A percentile compares a stretch with the other conserved stretches of the same genome.
Evolutionary conservation across 2,329 filamentous ascomycete species (phyloP).

Genomic region (Podosphaera xanthii): DNA sequence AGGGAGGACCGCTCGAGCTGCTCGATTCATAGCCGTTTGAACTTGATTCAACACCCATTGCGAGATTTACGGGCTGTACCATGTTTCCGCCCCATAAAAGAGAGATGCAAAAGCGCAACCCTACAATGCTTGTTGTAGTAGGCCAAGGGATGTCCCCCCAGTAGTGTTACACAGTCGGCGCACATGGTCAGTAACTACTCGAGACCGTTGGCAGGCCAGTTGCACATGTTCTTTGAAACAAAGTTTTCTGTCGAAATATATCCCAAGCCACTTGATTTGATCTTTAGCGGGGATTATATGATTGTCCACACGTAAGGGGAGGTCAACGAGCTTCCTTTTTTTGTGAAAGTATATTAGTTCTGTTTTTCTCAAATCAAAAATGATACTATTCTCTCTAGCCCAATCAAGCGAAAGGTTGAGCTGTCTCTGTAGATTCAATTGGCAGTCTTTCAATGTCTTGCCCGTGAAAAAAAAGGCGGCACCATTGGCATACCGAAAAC

Average conservation of each 20-base stretch:
- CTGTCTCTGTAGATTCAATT: not conserved
- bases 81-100: not conserved
- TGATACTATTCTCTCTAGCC: not conserved
- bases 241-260: not conserved
- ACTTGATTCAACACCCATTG: too few relatives aligned
- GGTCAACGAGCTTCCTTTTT: not conserved
- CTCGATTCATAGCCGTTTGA: not conserved
- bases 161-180: not conserved
- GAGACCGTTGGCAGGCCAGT: not conserved
- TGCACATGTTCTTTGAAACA: not conserved
- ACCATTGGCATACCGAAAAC: too few relatives aligned
- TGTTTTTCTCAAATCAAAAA: not conserved
- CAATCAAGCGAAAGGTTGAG: not conserved
- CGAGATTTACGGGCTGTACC: too few relatives aligned
- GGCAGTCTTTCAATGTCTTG: too few relatives aligned
- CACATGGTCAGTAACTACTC: not conserved
- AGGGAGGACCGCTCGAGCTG: not conserved
- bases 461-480: too few relatives aligned
- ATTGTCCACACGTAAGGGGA: too few relatives aligned
- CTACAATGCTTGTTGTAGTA: not conserved
- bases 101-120: not conserved
- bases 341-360: slow-evolving; percentile 1
- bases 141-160: not conserved
- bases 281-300: too few relatives aligned
- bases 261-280: not conserved